Conservation (phyloP, 345 rosid species). For the Orychophragmus violaceus region DNA sequence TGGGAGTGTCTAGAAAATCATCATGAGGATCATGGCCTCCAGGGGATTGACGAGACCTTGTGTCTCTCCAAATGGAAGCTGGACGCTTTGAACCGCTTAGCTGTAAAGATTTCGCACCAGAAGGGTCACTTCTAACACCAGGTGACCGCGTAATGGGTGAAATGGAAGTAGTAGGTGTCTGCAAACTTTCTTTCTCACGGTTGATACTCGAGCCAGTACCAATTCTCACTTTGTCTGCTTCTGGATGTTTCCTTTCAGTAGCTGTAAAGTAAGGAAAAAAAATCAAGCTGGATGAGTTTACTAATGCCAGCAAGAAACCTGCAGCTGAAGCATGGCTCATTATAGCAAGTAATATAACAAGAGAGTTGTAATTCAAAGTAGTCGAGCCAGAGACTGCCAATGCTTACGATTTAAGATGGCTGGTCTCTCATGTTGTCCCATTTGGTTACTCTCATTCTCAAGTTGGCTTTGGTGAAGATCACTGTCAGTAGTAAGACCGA, state of each 20-base stretch:
- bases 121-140: constrained; percentile 25
- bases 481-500: constrained; percentile 45
- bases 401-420: constrained; percentile 41
- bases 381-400: constrained; percentile 1
- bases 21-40: constrained; percentile 74
- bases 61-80: constrained; percentile 72
- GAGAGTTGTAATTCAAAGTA: neutral
- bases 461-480: constrained; percentile 26
- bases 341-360: neutral
- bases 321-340: neutral
- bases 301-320: neutral
- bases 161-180: constrained; percentile 29
- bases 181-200: constrained; percentile 35
- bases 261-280: constrained; percentile 27
- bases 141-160: constrained; percentile 25
- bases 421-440: constrained; percentile 30
- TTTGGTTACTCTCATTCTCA: constrained; percentile 35
- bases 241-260: constrained; percentile 24
- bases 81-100: constrained; percentile 54
- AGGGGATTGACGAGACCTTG: constrained; percentile 50
- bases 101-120: constrained; percentile 36
- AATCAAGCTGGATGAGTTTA: neutral
- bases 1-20: constrained; percentile 83
- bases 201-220: constrained; percentile 27
- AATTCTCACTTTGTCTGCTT: constrained; percentile 33